Conservation (phyloP, 1,139 yeast species). For the Debaryomycetaceae sp. region DNA sequence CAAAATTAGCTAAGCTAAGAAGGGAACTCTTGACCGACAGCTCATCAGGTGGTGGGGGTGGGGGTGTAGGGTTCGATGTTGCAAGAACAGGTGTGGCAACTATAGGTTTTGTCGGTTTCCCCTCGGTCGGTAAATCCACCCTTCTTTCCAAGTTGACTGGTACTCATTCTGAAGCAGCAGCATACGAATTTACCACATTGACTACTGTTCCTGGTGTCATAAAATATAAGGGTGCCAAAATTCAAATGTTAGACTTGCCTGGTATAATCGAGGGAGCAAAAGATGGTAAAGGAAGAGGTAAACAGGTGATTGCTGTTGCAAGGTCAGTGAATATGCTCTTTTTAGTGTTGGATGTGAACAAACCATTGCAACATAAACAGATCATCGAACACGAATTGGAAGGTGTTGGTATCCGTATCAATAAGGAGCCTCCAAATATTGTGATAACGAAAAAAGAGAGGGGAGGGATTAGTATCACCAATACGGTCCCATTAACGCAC, state of each 20-base stretch:
- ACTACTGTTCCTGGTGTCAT: constrained; percentile 98
- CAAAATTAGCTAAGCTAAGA: constrained; percentile 90
- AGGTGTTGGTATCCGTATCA: constrained; percentile 94
- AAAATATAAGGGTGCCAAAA: constrained; percentile 93
- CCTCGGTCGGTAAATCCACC: constrained; percentile 97
- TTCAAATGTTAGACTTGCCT: constrained; percentile 96
- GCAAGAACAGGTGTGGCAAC: constrained; percentile 97
- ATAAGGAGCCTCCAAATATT: constrained; percentile 89
- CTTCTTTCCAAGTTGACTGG: constrained; percentile 85
- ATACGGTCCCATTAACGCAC: constrained; percentile 88
- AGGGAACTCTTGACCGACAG: constrained; percentile 85
- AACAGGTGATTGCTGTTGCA: constrained; percentile 97
- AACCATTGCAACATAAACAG: constrained; percentile 89
- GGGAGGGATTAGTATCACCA: constrained; percentile 93
- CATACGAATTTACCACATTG: constrained; percentile 93
- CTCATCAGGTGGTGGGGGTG: constrained; percentile 74
- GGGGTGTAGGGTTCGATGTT: constrained; percentile 93
- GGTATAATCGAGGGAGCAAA: constrained; percentile 99
- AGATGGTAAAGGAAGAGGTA: constrained; percentile 99
- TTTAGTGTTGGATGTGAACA: constrained; percentile 91
- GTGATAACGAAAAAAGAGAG: constrained; percentile 86
- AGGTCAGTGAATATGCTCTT: constrained; percentile 91
- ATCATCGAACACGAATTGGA: constrained; percentile 93
- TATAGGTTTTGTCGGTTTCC: constrained; percentile 96
- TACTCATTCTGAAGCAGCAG: constrained; percentile 95